phyloP scores from a whole-genome alignment of 2,329 filamentous ascomycete species.

The Fusarium sp. region DNA sequence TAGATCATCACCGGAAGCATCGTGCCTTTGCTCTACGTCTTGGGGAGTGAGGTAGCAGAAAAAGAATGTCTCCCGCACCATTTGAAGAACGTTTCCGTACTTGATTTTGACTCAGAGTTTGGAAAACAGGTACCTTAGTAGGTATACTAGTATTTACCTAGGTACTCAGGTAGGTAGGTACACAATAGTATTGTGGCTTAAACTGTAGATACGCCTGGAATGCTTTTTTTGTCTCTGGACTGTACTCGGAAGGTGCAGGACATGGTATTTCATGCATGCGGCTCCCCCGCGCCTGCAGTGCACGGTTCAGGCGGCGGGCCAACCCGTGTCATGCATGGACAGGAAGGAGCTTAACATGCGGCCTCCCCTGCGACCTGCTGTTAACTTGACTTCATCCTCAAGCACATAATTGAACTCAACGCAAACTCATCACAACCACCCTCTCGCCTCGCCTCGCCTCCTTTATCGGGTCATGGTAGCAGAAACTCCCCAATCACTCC shows the following conservation, averaged over 20 bases:
- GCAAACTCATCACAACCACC: slow-evolving; percentile 1
- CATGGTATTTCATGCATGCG: slow-evolving; percentile 29
- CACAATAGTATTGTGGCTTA: slow-evolving; percentile 2
- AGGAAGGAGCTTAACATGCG: slow-evolving; percentile 41
- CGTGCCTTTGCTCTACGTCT: neutral
- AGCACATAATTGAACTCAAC: neutral
- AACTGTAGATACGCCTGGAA: slow-evolving; percentile 17
- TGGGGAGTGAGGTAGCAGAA: slow-evolving; percentile 9
- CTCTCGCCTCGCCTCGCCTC: neutral
- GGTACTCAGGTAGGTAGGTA: too few relatives aligned
- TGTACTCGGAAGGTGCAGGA: slow-evolving; percentile 10
- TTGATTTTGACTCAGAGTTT: neutral
- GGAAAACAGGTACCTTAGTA: neutral
- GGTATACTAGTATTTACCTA: too few relatives aligned
- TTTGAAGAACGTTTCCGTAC: neutral
- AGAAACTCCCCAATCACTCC: slow-evolving; percentile 24
- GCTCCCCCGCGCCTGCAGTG: slow-evolving; percentile 29
- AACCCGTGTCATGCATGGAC: slow-evolving; percentile 37
- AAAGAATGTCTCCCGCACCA: slow-evolving; percentile 25
- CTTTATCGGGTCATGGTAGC: slow-evolving; percentile 44
- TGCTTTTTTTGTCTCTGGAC: slow-evolving; percentile 1
- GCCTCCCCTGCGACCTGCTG: slow-evolving; percentile 35
- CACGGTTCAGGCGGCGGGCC: slow-evolving; percentile 38
- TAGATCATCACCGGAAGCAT: slow-evolving; percentile 21
- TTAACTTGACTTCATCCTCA: slow-evolving; percentile 38